A percentile compares a stretch with the other conserved stretches of the same genome.
These are phyloP conservation scores for Pseudogymnoascus sp. DNA, from an alignment of 2,329 filamentous ascomycete genomes.

Conservation along the genomic window DNA sequence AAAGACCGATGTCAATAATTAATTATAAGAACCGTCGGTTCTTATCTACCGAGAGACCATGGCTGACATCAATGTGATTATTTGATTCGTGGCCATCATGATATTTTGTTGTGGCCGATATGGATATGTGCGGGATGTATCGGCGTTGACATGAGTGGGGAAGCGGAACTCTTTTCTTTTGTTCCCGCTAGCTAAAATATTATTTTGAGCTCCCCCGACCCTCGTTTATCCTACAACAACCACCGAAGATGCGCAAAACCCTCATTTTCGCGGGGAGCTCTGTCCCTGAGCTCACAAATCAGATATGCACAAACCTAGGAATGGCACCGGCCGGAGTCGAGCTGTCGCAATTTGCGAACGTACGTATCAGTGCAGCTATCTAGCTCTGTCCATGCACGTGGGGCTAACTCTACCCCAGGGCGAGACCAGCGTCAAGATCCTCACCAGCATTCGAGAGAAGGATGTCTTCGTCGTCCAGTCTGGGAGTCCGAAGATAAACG, in stretches of 20 bases:
- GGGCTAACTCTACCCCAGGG: slow-evolving; percentile 37
- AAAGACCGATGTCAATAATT: background rate
- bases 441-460: slow-evolving; percentile 82
- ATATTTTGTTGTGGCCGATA: background rate
- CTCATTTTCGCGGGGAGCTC: slow-evolving; percentile 61
- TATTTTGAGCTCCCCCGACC: slow-evolving; percentile 8
- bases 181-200: slow-evolving; percentile 10
- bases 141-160: slow-evolving; percentile 7
- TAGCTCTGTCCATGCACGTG: slow-evolving; percentile 21
- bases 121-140: background rate
- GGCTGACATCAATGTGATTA: background rate
- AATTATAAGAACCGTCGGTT: background rate
- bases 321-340: slow-evolving; percentile 57
- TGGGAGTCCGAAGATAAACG: slow-evolving; percentile 91
- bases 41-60: background rate
- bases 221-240: slow-evolving; percentile 11
- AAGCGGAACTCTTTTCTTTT: slow-evolving; percentile 2
- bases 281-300: slow-evolving; percentile 53
- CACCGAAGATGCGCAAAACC: slow-evolving; percentile 51
- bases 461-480: slow-evolving; percentile 99
- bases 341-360: slow-evolving; percentile 63
- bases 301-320: slow-evolving; percentile 61
- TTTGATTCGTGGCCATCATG: background rate
- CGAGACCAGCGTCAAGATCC: slow-evolving; percentile 61
- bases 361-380: slow-evolving; percentile 34